Evolutionary conservation across 2,329 filamentous ascomycete species (phyloP).

Genomic region (Neurospora crassa): DNA sequence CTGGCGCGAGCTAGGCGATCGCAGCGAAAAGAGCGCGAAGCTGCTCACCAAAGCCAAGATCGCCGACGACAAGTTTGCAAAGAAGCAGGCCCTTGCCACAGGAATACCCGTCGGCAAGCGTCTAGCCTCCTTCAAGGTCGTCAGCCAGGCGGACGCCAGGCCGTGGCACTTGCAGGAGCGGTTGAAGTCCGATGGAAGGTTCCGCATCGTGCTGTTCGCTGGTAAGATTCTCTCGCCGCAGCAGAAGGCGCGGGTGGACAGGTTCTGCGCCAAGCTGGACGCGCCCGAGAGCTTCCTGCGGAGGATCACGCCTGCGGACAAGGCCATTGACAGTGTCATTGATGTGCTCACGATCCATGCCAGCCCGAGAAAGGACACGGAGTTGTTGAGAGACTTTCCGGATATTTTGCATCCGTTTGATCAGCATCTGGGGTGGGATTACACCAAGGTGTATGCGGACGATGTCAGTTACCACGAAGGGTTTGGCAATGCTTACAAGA

Average conservation of each 20-base stretch:
- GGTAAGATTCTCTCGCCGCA: constrained; percentile 39
- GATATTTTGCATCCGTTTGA: constrained; percentile 38
- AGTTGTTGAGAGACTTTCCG: constrained; percentile 40
- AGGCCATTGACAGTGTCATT: constrained; percentile 29
- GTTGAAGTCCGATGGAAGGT: constrained; percentile 47
- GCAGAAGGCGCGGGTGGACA: constrained; percentile 35
- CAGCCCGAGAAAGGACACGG: constrained; percentile 35
- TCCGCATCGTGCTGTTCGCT: constrained; percentile 51
- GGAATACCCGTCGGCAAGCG: constrained; percentile 44
- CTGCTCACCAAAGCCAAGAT: background rate
- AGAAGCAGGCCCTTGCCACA: constrained; percentile 31
- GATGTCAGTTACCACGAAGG: constrained; percentile 44
- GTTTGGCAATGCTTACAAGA: constrained; percentile 40
- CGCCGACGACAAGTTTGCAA: constrained; percentile 4
- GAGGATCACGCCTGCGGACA: constrained; percentile 19
- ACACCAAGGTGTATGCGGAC: constrained; percentile 47
- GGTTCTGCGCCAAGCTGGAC: constrained; percentile 35
- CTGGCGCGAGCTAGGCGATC: constrained; percentile 34
- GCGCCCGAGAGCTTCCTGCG: constrained; percentile 30
- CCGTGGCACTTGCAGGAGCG: constrained; percentile 51
- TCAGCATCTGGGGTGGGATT: constrained; percentile 40
- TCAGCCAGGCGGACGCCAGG: constrained; percentile 46
- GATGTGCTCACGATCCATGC: constrained; percentile 54
- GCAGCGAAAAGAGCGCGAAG: constrained; percentile 29
- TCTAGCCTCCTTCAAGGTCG: constrained; percentile 47